Conservation (phyloP, 495 filamentous ascomycete species). For the Lasiosphaeriaceae sp. region DNA sequence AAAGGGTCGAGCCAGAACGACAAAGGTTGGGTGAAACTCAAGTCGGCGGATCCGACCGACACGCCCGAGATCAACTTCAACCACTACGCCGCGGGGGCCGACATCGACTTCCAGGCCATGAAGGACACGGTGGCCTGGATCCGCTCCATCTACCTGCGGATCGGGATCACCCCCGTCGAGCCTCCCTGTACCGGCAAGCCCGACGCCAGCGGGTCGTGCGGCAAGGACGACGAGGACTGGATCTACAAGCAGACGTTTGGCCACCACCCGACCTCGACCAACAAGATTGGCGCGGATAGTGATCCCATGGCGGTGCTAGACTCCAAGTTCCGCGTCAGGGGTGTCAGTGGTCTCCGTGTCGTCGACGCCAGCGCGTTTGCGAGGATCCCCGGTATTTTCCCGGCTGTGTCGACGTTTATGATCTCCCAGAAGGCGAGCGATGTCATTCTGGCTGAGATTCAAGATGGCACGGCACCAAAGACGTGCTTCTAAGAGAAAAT, state of each 20-base stretch:
- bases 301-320: constrained; percentile 45
- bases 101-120: constrained; percentile 32
- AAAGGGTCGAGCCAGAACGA: constrained; percentile 31
- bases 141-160: constrained; percentile 23
- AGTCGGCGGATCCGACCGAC: constrained; percentile 26
- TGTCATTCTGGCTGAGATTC: constrained; percentile 44
- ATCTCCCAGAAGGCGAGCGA: constrained; percentile 58
- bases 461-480: constrained; percentile 20
- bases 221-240: constrained; percentile 32
- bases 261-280: constrained; percentile 43
- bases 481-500: no score
- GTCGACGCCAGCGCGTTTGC: constrained; percentile 49
- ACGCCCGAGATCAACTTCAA: constrained; percentile 40
- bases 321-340: constrained; percentile 38
- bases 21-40: constrained; percentile 33
- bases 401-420: constrained; percentile 53
- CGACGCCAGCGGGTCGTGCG: constrained; percentile 27
- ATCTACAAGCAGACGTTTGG: constrained; percentile 42
- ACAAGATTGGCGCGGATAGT: constrained; percentile 39
- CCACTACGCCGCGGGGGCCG: constrained; percentile 25
- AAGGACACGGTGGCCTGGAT: constrained; percentile 35
- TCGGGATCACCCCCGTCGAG: constrained; percentile 30
- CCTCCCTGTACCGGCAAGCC: constrained; percentile 25
- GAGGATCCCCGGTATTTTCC: constrained; percentile 48
- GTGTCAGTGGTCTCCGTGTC: constrained; percentile 38